Evolutionary conservation across 805 yeast genomes (phyloP).

Genomic region (Metschnikowia colocasiae): DNA sequence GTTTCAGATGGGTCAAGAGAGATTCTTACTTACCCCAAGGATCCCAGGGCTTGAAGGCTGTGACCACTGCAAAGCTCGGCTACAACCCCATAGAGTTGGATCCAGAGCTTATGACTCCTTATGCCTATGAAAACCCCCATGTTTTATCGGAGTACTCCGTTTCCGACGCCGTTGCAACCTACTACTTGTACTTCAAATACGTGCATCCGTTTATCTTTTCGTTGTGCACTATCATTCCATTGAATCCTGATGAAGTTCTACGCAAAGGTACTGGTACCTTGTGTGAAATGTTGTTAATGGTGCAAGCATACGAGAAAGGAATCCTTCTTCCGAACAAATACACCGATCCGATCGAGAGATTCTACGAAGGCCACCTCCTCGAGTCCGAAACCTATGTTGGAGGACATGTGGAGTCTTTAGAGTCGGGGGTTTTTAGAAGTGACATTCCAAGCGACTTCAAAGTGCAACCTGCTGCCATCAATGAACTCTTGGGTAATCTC

Average conservation of each 20-base stretch:
- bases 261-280: conserved; percentile 98
- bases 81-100: conserved; percentile 95
- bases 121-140: conserved; percentile 93
- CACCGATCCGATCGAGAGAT: conserved; percentile 88
- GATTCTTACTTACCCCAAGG: conserved; percentile 98
- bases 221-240: conserved; percentile 89
- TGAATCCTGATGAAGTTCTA: conserved; percentile 93
- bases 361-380: conserved; percentile 88
- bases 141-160: conserved; percentile 93
- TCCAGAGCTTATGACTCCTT: conserved; percentile 97
- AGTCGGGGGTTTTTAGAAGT: conserved; percentile 95
- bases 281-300: conserved; percentile 97
- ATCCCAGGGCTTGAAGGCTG: conserved; percentile 96
- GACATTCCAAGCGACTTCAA: conserved; percentile 75
- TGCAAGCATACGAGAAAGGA: conserved; percentile 77
- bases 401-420: conserved; percentile 96
- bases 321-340: conserved; percentile 92
- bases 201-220: conserved; percentile 97
- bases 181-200: conserved; percentile 90
- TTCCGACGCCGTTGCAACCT: conserved; percentile 98
- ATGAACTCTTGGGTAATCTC: conserved; percentile 69
- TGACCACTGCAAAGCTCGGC: conserved; percentile 91
- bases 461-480: conserved; percentile 78
- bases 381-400: conserved; percentile 98
- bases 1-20: conserved; percentile 96